Evolutionary conservation across 1,139 yeast genomes (phyloP).

Genomic region (Debaryomyces coudertii): DNA sequence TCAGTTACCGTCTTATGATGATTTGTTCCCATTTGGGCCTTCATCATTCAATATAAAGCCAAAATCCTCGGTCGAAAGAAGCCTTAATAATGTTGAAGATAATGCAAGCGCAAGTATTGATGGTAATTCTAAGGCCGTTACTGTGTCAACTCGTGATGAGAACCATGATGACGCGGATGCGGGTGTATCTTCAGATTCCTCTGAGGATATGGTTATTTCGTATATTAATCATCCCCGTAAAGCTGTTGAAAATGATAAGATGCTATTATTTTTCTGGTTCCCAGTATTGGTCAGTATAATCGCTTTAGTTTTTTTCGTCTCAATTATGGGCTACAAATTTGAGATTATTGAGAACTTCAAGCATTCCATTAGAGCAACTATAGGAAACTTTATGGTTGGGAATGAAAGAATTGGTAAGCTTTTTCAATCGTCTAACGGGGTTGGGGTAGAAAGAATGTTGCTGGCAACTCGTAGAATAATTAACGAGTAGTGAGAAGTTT

Average conservation of each 20-base stretch:
- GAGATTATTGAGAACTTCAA: conserved; percentile 46
- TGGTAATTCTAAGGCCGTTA: conserved; percentile 12
- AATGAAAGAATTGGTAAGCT: conserved; percentile 67
- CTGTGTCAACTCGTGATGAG: conserved; percentile 13
- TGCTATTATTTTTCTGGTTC: conserved; percentile 88
- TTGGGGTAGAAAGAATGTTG: conserved; percentile 9
- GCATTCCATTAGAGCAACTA: conserved; percentile 50
- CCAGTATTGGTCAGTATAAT: conserved; percentile 62
- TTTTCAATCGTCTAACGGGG: conserved; percentile 30
- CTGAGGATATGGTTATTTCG: conserved; percentile 56
- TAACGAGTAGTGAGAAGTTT: conserved; percentile 5
- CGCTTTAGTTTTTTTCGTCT: conserved; percentile 53
- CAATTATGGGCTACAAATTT: conserved; percentile 54
- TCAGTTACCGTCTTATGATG: conserved; percentile 77
- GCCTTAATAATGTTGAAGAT: conserved; percentile 24
- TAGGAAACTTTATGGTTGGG: conserved; percentile 69
- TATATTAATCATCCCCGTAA: conserved; percentile 63
- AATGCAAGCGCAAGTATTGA: conserved; percentile 5
- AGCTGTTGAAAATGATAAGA: conserved; percentile 77
- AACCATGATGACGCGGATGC: conserved; percentile 32
- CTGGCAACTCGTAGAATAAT: conserved; percentile 6
- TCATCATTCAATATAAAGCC: conserved; percentile 34
- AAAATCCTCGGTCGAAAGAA: conserved; percentile 39
- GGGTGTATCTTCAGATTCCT: conserved; percentile 48
- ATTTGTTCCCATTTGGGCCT: conserved; percentile 71